A percentile compares a stretch with the other conserved stretches of the same genome.
These are phyloP conservation scores for Boletellus ananas DNA, from an alignment of 768 basidiomycete genomes.

Conservation along the genomic window DNA sequence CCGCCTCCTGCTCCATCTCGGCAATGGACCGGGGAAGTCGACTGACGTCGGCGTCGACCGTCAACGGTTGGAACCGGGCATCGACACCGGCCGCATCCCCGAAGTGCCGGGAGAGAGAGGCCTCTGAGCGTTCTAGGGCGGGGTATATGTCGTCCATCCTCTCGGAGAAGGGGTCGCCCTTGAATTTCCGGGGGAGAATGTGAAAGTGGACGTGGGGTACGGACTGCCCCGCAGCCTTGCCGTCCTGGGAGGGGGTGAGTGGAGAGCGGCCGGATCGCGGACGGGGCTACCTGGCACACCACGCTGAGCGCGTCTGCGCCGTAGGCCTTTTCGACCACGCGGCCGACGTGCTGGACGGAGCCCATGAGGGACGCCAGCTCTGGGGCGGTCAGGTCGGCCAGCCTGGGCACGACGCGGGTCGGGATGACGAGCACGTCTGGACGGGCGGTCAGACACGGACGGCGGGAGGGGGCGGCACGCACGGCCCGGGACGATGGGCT, in stretches of 20 bases:
- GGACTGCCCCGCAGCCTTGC: slow-evolving; percentile 77
- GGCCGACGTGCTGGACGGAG: slow-evolving; percentile 75
- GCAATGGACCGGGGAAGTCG: slow-evolving; percentile 56
- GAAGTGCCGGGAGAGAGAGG: slow-evolving; percentile 42
- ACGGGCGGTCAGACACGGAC: slow-evolving; percentile 1
- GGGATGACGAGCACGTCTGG: slow-evolving; percentile 64
- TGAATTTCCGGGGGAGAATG: slow-evolving; percentile 74
- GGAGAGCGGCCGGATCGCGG: background rate
- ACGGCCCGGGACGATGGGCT: slow-evolving; percentile 94
- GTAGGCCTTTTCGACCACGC: slow-evolving; percentile 77
- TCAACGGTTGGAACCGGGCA: slow-evolving; percentile 37
- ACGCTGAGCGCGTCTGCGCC: slow-evolving; percentile 81
- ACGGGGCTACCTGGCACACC: slow-evolving; percentile 71
- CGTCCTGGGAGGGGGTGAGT: slow-evolving; percentile 57
- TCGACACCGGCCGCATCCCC: slow-evolving; percentile 9
- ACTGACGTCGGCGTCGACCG: slow-evolving; percentile 69
- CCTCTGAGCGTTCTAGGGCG: slow-evolving; percentile 65
- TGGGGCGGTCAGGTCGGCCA: slow-evolving; percentile 50
- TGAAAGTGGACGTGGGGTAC: slow-evolving; percentile 90
- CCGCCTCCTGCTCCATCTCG: slow-evolving; percentile 81
- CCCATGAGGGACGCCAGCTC: slow-evolving; percentile 81
- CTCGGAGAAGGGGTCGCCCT: slow-evolving; percentile 61
- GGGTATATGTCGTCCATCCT: slow-evolving; percentile 78
- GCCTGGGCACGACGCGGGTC: slow-evolving; percentile 50
- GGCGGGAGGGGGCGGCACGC: slow-evolving; percentile 32